A percentile compares a stretch with the other conserved stretches of the same genome.
Evolutionary conservation across 2,329 filamentous ascomycete species (phyloP).

Genomic region (Neodidymelliopsis sp.): DNA sequence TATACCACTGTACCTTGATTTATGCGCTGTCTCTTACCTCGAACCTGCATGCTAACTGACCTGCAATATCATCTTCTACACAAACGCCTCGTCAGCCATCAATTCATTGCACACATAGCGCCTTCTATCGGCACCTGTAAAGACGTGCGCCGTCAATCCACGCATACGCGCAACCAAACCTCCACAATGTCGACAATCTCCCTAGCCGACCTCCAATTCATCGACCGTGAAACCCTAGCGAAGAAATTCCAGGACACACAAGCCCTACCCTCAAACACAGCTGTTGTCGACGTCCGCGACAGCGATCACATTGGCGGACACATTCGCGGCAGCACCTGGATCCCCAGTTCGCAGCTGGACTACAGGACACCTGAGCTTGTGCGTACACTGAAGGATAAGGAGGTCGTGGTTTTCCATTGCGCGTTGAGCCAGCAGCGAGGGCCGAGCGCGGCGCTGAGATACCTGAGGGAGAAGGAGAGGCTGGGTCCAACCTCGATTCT

Average conservation of each 20-base stretch:
- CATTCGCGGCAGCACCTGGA: slow-evolving; percentile 78
- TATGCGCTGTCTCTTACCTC: neutral
- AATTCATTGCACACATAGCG: neutral
- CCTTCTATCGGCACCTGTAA: neutral
- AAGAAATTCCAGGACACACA: slow-evolving; percentile 45
- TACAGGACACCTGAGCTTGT: slow-evolving; percentile 82
- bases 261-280: slow-evolving; percentile 56
- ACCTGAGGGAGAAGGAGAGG: slow-evolving; percentile 73
- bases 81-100: neutral
- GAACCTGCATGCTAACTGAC: neutral
- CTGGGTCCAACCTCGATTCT: slow-evolving; percentile 41
- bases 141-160: neutral
- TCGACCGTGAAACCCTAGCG: slow-evolving; percentile 72
- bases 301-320: slow-evolving; percentile 91
- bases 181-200: slow-evolving; percentile 60
- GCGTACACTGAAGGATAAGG: slow-evolving; percentile 75
- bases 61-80: neutral
- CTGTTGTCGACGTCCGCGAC: slow-evolving; percentile 89
- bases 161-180: neutral
- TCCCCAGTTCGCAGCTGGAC: slow-evolving; percentile 77
- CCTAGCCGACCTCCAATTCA: slow-evolving; percentile 69
- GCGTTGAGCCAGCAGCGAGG: slow-evolving; percentile 90
- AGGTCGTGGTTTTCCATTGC: slow-evolving; percentile 93
- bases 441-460: slow-evolving; percentile 81
- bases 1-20: neutral